Percentiles rank a stretch among this genome's conserved stretches.
phyloP scores from a whole-genome alignment of 1,284 basidiomycete genomes.

The Marasmius fiardii region DNA sequence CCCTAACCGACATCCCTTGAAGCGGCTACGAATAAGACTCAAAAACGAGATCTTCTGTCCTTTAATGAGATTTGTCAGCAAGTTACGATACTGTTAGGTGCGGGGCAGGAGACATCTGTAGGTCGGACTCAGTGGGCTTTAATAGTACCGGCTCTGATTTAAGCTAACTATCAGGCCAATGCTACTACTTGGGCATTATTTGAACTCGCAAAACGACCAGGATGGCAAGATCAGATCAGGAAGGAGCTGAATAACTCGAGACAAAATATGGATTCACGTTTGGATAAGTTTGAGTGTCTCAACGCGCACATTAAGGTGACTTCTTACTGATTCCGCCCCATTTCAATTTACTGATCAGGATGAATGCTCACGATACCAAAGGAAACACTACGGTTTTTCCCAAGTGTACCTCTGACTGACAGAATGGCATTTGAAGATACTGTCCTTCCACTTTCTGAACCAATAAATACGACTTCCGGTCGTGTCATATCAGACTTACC shows the following conservation, averaged over 20 bases:
- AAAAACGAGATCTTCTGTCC: background rate
- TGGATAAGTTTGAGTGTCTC: constrained; percentile 1
- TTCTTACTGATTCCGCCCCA: background rate
- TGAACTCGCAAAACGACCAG: constrained; percentile 1
- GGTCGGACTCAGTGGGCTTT: background rate
- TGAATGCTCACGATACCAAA: background rate
- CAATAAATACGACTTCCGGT: constrained; percentile 3
- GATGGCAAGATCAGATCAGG: constrained; percentile 3
- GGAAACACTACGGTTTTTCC: constrained; percentile 12
- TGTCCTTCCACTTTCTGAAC: constrained; percentile 11
- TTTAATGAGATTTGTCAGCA: background rate
- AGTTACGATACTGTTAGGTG: background rate
- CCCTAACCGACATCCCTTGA: no score
- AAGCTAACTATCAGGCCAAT: background rate
- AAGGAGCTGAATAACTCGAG: background rate
- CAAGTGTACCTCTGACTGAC: constrained; percentile 7
- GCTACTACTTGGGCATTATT: constrained; percentile 2
- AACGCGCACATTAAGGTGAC: constrained; percentile 7
- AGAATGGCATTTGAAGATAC: constrained; percentile 7
- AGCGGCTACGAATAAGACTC: no score
- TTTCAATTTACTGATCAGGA: background rate
- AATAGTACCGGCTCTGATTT: background rate
- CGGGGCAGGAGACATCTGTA: constrained; percentile 1
- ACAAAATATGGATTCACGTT: background rate
- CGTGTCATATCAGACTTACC: background rate